Evolutionary conservation across 768 basidiomycete species (phyloP).

Genomic region (Lactarius evosmus): DNA sequence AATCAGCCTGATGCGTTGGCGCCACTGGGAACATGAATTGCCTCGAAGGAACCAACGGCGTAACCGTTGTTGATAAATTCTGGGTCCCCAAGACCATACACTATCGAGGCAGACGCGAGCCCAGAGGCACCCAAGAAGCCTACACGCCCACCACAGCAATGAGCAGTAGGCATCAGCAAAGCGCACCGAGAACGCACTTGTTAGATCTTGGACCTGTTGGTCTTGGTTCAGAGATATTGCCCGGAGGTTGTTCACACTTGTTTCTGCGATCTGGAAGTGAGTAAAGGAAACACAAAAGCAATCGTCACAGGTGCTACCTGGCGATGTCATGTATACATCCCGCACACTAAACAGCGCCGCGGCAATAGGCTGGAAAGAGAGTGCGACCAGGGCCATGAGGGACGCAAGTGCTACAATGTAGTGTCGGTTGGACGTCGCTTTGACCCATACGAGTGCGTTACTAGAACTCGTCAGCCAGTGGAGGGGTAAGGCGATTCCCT

Average conservation of each 20-base stretch:
- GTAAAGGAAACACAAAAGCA: neutral
- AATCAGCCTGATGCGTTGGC: neutral
- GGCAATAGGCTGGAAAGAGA: slow-evolving; percentile 52
- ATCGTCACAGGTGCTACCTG: slow-evolving; percentile 34
- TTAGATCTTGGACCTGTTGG: slow-evolving; percentile 46
- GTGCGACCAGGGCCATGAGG: slow-evolving; percentile 46
- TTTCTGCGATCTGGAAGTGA: slow-evolving; percentile 32
- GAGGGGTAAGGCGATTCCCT: neutral
- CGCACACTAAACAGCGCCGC: slow-evolving; percentile 49
- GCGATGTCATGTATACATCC: slow-evolving; percentile 43
- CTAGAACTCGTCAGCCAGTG: slow-evolving; percentile 30
- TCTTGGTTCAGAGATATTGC: slow-evolving; percentile 47
- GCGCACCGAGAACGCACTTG: slow-evolving; percentile 36
- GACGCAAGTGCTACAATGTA: slow-evolving; percentile 50
- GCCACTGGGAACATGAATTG: slow-evolving; percentile 29
- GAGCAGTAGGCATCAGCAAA: slow-evolving; percentile 2
- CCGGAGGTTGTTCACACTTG: slow-evolving; percentile 38
- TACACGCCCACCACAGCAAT: slow-evolving; percentile 26
- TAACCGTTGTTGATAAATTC: slow-evolving; percentile 46
- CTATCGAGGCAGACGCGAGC: slow-evolving; percentile 48
- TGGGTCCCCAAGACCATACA: slow-evolving; percentile 46
- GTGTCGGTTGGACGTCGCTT: slow-evolving; percentile 46
- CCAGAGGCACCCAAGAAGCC: slow-evolving; percentile 55
- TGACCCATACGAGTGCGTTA: slow-evolving; percentile 48
- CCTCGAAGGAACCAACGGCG: slow-evolving; percentile 47